Evolutionary conservation across 352 stramenopile genomes (phyloP).

Genomic region (Phytophthora sp.): DNA sequence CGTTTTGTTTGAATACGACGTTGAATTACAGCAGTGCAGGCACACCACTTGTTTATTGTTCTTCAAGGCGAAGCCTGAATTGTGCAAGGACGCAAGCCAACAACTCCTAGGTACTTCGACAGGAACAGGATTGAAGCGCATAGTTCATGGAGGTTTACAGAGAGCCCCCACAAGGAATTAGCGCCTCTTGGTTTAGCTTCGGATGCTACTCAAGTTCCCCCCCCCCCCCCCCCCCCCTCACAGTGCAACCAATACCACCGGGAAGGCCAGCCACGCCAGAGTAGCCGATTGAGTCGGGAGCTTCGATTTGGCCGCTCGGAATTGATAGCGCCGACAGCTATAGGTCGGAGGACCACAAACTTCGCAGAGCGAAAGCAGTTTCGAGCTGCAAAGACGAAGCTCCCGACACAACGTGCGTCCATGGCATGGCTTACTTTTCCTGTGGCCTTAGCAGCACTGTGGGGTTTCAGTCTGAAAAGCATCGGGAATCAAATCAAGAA

Average conservation of each 20-base stretch:
- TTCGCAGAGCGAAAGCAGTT: slow-evolving; percentile 75
- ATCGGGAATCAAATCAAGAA: slow-evolving; percentile 57
- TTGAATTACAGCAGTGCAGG: too few relatives aligned
- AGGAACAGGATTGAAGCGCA: too few relatives aligned
- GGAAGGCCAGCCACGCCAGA: slow-evolving; percentile 70
- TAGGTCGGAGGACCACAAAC: slow-evolving; percentile 64
- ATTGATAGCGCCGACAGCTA: slow-evolving; percentile 64
- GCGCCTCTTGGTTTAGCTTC: slow-evolving; percentile 50
- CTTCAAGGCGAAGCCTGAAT: too few relatives aligned
- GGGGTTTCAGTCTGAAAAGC: slow-evolving; percentile 63
- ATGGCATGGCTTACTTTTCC: slow-evolving; percentile 72
- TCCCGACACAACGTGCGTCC: slow-evolving; percentile 64
- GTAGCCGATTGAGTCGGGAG: slow-evolving; percentile 66
- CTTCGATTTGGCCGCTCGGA: slow-evolving; percentile 56
- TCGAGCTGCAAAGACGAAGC: slow-evolving; percentile 49
- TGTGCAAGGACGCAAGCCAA: too few relatives aligned
- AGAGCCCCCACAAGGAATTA: slow-evolving; percentile 24
- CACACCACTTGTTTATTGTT: too few relatives aligned
- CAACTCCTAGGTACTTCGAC: too few relatives aligned
- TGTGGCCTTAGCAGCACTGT: slow-evolving; percentile 51
- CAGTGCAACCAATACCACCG: slow-evolving; percentile 51
- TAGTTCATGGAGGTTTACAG: too few relatives aligned
- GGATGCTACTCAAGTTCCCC: slow-evolving; percentile 64
- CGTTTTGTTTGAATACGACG: too few relatives aligned
- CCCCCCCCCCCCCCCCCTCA: too few relatives aligned